Base-by-base conservation (phyloP, 1,139 yeast genomes). In the Sugiyamaella pinicola region DNA sequence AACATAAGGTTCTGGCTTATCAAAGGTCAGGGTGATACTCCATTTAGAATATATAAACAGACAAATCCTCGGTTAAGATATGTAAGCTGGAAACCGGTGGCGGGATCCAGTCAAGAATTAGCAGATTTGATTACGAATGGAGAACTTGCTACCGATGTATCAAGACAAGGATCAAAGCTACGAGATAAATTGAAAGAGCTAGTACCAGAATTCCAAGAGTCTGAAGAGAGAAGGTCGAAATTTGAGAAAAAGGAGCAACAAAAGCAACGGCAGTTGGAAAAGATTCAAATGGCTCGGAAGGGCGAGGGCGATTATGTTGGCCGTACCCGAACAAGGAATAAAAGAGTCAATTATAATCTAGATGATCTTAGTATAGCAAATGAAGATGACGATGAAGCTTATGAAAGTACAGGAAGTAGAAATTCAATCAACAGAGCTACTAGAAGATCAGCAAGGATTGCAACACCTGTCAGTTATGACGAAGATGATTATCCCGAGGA, bases 41-140 rank as follows among this genome's bases (percentile, higher is more conserved):
- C 58, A 15, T 70, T 71, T 58, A 51, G 74, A 3, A 55, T 72
- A 2, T 72, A 68, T 57, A 56, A 61, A 7, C 67, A 70, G 55
- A 60, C 72, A 6, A 69, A 70, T 52, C 66, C 70, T 10, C 57
- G 60, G 18, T 54, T 67, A 43, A 43, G 62, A 19, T 47, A 57
- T 1, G 72, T 68, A 2, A 58, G 59, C 28, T 72, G 75, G 75
- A 54, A 53, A 21, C 60, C 71, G 0, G 64, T 72, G 2, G 74
- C 74, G 2, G 60, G 65, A 22, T 49, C 55, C 13, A 53, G 58
- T 9, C 61, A 58, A 4, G 71, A 69, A 43, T 55, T 70, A 2
- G 57, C 57, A 15, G 37, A 40, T 9, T 58, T 70, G 31, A 57
- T 70, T 33, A 41, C 40, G 18, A 18, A 38, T 17, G 53, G 54